These are phyloP conservation scores for Scleroderma bovista DNA, from an alignment of 768 basidiomycete genomes.

Conservation along the genomic window DNA sequence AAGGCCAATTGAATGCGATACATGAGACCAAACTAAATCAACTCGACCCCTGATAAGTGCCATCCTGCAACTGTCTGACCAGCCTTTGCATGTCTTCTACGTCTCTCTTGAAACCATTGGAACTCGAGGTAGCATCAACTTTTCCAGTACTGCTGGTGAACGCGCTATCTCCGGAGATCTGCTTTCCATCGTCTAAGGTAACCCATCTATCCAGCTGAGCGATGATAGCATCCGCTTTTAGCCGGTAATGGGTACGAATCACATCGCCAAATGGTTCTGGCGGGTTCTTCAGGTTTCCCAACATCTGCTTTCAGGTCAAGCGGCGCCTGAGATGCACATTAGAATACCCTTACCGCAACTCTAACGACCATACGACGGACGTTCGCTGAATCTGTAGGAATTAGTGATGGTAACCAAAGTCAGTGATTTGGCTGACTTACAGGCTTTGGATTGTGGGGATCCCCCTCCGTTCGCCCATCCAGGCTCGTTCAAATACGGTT, in stretches of 20 bases:
- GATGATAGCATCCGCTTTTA: constrained; percentile 69
- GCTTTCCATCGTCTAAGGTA: constrained; percentile 63
- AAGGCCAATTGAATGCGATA: neutral
- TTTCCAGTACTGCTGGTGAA: constrained; percentile 36
- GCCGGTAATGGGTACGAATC: constrained; percentile 84
- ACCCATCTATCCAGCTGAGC: constrained; percentile 81
- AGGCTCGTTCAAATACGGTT: constrained; percentile 89
- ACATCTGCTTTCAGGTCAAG: constrained; percentile 50
- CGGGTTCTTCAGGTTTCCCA: constrained; percentile 73
- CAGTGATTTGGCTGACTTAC: constrained; percentile 37
- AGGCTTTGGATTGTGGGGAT: constrained; percentile 69
- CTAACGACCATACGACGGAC: constrained; percentile 88
- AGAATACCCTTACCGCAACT: constrained; percentile 58
- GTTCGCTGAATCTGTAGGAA: constrained; percentile 73
- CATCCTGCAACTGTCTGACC: constrained; percentile 41
- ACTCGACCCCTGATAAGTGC: constrained; percentile 13
- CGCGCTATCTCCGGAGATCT: constrained; percentile 48
- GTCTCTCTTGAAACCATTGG: constrained; percentile 62
- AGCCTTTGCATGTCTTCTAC: constrained; percentile 64
- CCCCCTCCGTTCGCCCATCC: constrained; percentile 76
- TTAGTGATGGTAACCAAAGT: constrained; percentile 5
- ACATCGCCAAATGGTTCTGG: constrained; percentile 85
- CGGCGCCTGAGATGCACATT: neutral
- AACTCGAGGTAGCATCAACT: constrained; percentile 39
- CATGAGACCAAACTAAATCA: neutral